Evolutionary conservation across 768 basidiomycete species (phyloP), one percentile per base, ranked within the genome.

Genomic region (Amanita phalloides): DNA sequence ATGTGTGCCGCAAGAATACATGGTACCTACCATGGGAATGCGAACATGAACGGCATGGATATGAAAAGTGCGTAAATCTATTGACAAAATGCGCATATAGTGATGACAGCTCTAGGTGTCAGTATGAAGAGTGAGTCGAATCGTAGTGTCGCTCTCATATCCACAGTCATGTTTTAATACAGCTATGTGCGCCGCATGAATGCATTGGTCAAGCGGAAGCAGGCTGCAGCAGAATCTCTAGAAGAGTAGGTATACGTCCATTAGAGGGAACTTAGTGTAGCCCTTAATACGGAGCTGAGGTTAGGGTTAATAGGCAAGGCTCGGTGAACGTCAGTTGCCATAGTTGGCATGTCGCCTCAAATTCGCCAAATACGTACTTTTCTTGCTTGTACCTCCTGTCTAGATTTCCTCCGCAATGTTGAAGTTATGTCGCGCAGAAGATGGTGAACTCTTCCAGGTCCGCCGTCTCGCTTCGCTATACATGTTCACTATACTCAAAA

Each of bases 151-250:
- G 10, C 26, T 17, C 9, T 17, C 13, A n/a, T 21, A n/a, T n/a
- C 13, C 14, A 17, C 10, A 17, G 21, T 47, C n/a, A 47, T 17
- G 8, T 4, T 17, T 36, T 39, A 3, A 23, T 28, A 33, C 49
- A 95, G 92, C 66, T 86, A 90, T 70, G 72, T 93, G 60, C 84
- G 86, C 51, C 79, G 92, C 56, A 93, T 93, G 90, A 90, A 83
- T 73, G 75, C 78, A 58, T 74, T 93, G 56, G 74, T 84, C 42
- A 86, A 85, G 68, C 78, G 79, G 65, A 91, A 87, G 61, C 60
- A 54, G 13, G 70, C 64, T 9, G 69, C 68, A 20, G 65, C 66
- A 32, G 72, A 71, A 52, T 45, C 50, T 8, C 43, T 51, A n/a
- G 51, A 45, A 21, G 51, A 52, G 35, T 52, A 52, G 44, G 23